Evolutionary conservation across 176 grass and related monocot species (phyloP).

Genomic region (Dactylis glomerata): DNA sequence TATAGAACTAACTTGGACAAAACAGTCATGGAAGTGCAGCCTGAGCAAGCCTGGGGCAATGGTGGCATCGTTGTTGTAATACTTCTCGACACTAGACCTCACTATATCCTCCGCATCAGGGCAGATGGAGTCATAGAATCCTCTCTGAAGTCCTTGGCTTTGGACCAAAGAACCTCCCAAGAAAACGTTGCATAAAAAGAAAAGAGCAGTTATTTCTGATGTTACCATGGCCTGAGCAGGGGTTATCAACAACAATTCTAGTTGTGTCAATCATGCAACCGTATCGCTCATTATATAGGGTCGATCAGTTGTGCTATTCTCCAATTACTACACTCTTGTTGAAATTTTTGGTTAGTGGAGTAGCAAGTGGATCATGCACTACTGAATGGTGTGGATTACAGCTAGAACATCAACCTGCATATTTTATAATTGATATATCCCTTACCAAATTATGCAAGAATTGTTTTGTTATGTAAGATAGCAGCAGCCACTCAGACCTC

Average conservation of each 20-base stretch:
- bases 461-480: not conserved
- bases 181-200: slow-evolving; percentile 3
- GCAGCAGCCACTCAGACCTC: not conserved
- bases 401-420: slow-evolving; percentile 32
- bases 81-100: slow-evolving; percentile 58
- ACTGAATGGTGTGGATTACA: slow-evolving; percentile 41
- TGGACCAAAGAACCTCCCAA: slow-evolving; percentile 8
- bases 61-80: slow-evolving; percentile 55
- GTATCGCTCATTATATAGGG: slow-evolving; percentile 20
- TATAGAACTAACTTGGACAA: slow-evolving; percentile 52
- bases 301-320: not conserved
- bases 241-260: not conserved
- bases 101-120: slow-evolving; percentile 62
- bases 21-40: slow-evolving; percentile 92
- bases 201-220: slow-evolving; percentile 6
- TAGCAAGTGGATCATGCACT: slow-evolving; percentile 46
- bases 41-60: slow-evolving; percentile 67
- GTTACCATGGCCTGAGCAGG: not conserved
- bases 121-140: slow-evolving; percentile 63
- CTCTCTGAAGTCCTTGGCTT: slow-evolving; percentile 51
- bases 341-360: slow-evolving; percentile 33
- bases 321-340: not conserved
- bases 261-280: not conserved
- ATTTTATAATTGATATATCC: slow-evolving; percentile 8
- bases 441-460: not conserved